Conservation (phyloP, 495 filamentous ascomycete genomes). For the Podospora pseudocomata region DNA sequence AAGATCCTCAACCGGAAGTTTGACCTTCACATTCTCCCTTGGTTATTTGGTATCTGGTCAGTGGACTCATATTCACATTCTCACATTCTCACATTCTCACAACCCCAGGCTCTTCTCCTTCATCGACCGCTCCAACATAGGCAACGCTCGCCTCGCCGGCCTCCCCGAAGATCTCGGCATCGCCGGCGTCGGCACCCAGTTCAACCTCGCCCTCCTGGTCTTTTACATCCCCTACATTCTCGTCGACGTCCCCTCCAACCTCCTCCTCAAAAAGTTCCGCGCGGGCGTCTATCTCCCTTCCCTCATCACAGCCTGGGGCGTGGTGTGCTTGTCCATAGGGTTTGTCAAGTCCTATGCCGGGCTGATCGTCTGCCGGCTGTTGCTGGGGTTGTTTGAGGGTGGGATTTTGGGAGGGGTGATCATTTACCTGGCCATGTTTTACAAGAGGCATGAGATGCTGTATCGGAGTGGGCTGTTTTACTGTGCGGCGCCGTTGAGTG, state of each 20-base stretch:
- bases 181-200: conserved; percentile 29
- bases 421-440: conserved; percentile 50
- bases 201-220: conserved; percentile 46
- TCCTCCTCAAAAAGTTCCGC: conserved; percentile 56
- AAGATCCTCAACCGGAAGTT: conserved; percentile 24
- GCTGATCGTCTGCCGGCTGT: conserved; percentile 54
- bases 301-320: conserved; percentile 50
- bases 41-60: conserved; percentile 49
- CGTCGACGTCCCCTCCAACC: conserved; percentile 54
- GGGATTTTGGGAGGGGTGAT: conserved; percentile 57
- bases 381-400: conserved; percentile 61
- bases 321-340: conserved; percentile 54
- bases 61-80: neutral
- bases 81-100: neutral
- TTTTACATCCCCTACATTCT: conserved; percentile 53
- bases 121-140: conserved; percentile 53
- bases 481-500: conserved; percentile 58
- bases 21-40: conserved; percentile 45
- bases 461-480: conserved; percentile 55
- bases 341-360: conserved; percentile 51
- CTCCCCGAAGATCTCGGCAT: conserved; percentile 42
- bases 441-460: conserved; percentile 42
- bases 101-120: conserved; percentile 41
- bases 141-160: conserved; percentile 47
- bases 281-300: conserved; percentile 54